Evolutionary conservation across 495 filamentous ascomycete species (phyloP).

Genomic region (Lepidopterella palustris): DNA sequence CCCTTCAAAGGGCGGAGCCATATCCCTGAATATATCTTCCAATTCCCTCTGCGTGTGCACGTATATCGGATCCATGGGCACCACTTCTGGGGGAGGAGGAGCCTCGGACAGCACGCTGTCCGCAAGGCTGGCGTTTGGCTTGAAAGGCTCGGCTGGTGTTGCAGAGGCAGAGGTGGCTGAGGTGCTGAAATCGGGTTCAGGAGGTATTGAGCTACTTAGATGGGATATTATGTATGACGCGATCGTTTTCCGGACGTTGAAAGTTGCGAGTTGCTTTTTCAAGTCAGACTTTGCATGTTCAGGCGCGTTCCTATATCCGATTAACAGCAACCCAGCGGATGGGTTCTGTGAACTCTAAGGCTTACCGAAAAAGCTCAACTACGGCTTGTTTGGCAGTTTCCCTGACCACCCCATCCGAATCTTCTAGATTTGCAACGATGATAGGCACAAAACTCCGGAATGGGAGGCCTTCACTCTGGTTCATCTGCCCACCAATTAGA

Average conservation of each 20-base stretch:
- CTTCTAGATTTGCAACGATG: conserved; percentile 79
- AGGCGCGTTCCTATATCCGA: conserved; percentile 57
- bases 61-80: conserved; percentile 69
- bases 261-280: conserved; percentile 69
- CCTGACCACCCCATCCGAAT: conserved; percentile 78
- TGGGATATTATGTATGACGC: conserved; percentile 68
- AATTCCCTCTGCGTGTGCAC: conserved; percentile 75
- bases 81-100: conserved; percentile 45
- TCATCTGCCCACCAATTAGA: conserved; percentile 51
- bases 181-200: conserved; percentile 44
- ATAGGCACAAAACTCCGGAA: conserved; percentile 77
- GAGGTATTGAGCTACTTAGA: conserved; percentile 52
- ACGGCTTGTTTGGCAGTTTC: conserved; percentile 74
- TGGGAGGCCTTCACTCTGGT: conserved; percentile 63
- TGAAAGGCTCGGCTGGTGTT: conserved; percentile 11
- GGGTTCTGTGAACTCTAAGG: conserved; percentile 2
- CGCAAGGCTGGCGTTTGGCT: conserved; percentile 27
- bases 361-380: conserved; percentile 77
- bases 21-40: conserved; percentile 73
- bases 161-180: conserved; percentile 32
- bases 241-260: conserved; percentile 78
- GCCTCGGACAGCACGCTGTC: conserved; percentile 34
- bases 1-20: conserved; percentile 78
- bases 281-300: conserved; percentile 80
- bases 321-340: conserved; percentile 10